phyloP scores from a whole-genome alignment of 306 rosid species.

The Vachellia collinsii region DNA sequence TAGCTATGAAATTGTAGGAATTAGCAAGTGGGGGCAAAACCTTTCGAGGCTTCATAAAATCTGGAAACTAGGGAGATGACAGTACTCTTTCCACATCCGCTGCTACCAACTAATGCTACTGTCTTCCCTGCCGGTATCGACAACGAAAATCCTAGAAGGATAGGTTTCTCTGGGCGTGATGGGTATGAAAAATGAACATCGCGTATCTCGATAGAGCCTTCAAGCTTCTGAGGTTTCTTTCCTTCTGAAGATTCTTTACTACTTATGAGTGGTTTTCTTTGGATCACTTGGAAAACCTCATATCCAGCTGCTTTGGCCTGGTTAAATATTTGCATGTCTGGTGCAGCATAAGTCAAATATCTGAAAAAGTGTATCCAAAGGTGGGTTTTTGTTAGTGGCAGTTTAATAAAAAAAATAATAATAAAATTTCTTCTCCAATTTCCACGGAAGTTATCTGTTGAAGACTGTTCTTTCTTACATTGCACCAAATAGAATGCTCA shows the following conservation, averaged over 20 bases:
- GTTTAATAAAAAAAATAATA: background rate
- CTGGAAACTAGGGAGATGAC: constrained; percentile 71
- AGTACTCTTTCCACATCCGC: constrained; percentile 99
- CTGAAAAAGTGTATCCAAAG: constrained; percentile 46
- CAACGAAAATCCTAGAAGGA: constrained; percentile 71
- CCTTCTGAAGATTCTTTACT: constrained; percentile 45
- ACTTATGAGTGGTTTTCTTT: constrained; percentile 65
- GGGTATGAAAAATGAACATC: constrained; percentile 75
- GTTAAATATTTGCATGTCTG: constrained; percentile 86
- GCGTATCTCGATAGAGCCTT: constrained; percentile 60
- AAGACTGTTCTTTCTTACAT: constrained; percentile 49
- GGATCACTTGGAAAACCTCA: constrained; percentile 80
- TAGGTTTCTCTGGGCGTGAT: constrained; percentile 66
- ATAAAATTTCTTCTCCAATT: background rate
- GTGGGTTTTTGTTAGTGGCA: constrained; percentile 10
- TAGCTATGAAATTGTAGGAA: background rate
- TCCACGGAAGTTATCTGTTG: background rate
- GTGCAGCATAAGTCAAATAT: constrained; percentile 86
- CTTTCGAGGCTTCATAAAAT: constrained; percentile 76
- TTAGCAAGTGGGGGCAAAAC: constrained; percentile 38
- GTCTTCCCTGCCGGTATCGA: constrained; percentile 82
- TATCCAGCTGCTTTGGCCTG: constrained; percentile 89
- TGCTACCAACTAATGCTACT: constrained; percentile 80
- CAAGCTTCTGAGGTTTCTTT: constrained; percentile 42
- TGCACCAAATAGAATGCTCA: constrained; percentile 95